Evolutionary conservation across 2,329 filamentous ascomycete genomes (phyloP), one percentile per base, ranked within the genome.

Genomic region (Tolypocladium guangdongense): DNA sequence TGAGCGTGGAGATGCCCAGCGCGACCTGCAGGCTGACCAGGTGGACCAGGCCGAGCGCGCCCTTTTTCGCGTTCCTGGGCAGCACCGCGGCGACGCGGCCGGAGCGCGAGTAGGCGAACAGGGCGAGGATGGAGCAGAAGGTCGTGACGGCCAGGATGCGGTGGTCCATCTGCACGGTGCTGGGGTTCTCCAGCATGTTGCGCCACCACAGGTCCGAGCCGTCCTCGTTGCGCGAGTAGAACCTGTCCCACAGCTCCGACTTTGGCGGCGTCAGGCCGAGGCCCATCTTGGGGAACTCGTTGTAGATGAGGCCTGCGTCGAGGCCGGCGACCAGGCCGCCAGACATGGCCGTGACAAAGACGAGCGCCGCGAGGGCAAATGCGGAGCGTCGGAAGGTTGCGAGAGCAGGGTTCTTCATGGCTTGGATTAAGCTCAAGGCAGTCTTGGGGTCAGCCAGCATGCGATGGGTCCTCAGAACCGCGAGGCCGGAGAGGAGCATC

Each of bases 261-360:
- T 79, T 82, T 1, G 92, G 92, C 1, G 92, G 92, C 0, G 89
- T 78, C 24, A 95, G 74, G 12, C 90, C 90, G 4, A 82, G 71
- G 10, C 93, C 93, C 93, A 99, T 99, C 71, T 81, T 88, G 7
- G 93, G 93, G 69, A 99, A 97, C 70, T 99, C 90, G 68, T 99
- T 99, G 77, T 99, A 99, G 71, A 99, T 97, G 54, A 99, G 78
- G 10, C 93, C 93, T 10, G 93, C 93, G 66, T 99, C 93, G 16
- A 99, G 84, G 35, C 93, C 93, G 7, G 93, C 93, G 35, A 99
- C 93, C 2, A 99, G 80, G 6, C 86, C 92, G 52, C 92, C 93
- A 4, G 93, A 96, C 81, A 99, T 88, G 64, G 88, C 90, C 4
- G 93, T 99, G 36, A 80, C 77, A 71, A 96, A 97, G 61, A 95